Conservation (phyloP, 371 early-diverging fungal species). For the Mortierella sp. region DNA sequence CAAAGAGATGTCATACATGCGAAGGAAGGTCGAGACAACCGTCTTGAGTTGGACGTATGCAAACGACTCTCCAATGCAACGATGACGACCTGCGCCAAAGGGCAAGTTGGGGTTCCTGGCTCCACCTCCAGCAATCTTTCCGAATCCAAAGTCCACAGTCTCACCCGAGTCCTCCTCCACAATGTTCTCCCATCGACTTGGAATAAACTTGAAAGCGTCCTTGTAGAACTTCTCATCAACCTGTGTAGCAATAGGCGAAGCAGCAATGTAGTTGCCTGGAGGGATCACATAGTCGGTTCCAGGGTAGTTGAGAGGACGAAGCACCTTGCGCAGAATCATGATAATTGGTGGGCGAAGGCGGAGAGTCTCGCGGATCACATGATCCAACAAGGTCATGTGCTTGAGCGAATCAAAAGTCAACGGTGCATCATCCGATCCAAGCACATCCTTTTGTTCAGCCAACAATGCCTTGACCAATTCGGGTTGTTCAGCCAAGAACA, state of each 20-base stretch:
- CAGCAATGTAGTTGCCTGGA: slow-evolving; percentile 88
- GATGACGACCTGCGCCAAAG: slow-evolving; percentile 98
- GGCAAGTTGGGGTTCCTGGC: slow-evolving; percentile 91
- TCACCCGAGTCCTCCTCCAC: slow-evolving; percentile 49
- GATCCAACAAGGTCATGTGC: slow-evolving; percentile 81
- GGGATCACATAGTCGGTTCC: slow-evolving; percentile 87
- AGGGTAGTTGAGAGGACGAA: slow-evolving; percentile 71
- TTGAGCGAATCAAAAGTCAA: slow-evolving; percentile 84
- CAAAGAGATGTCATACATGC: slow-evolving; percentile 76
- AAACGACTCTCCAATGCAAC: slow-evolving; percentile 98
- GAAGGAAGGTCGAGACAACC: slow-evolving; percentile 82
- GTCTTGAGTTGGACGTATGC: slow-evolving; percentile 97
- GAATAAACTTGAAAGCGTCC: slow-evolving; percentile 82
- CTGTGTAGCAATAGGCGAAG: slow-evolving; percentile 86
- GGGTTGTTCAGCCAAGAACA: slow-evolving; percentile 87
- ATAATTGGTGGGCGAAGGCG: slow-evolving; percentile 95
- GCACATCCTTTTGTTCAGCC: slow-evolving; percentile 70
- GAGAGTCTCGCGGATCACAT: slow-evolving; percentile 88
- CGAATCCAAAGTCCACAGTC: slow-evolving; percentile 86
- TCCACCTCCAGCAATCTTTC: slow-evolving; percentile 80
- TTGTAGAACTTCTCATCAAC: slow-evolving; percentile 82
- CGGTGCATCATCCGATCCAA: slow-evolving; percentile 68
- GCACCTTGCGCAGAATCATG: slow-evolving; percentile 93
- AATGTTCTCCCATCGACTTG: slow-evolving; percentile 77
- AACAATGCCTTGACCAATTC: slow-evolving; percentile 68